Base-by-base conservation (phyloP, 225 moss, liverwort and hornwort genomes). In the Anthoceros angustus region DNA sequence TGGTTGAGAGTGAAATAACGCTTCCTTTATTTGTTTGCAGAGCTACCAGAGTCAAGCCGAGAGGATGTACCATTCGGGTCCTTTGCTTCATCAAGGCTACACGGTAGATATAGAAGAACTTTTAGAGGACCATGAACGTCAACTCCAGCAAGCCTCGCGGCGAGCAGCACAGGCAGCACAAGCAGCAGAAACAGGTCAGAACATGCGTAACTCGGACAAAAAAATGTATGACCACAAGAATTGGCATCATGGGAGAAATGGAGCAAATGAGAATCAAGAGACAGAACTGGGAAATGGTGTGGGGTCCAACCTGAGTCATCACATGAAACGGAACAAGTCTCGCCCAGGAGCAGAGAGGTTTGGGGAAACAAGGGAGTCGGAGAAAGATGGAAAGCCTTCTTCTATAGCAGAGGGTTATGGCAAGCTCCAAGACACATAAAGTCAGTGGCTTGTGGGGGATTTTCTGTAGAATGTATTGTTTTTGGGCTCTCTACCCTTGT, bases 21-120 rank as follows among this genome's bases (percentile, higher is more conserved):
- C 23, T 24, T 39, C 7, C 32, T 64, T 64, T 5, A n/a, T 76
- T 74, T 80, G 72, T 76, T 70, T 84, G 81, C 98, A 98, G 98
- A 91, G 88, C 78, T 72, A 78, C 64, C 79, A 83, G 75, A 84
- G 78, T 73, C 85, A 92, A 75, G 72, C 82, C 81, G 91, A 91
- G 73, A 92, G 98, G 78, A 81, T 89, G 85, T 98, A 84, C 69
- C 87, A 98, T 78, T 98, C 98, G 67, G 98, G 98, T 70, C 98
- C 98, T 74, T 85, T 98, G 75, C 92, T 98, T 74, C 98, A 82
- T 80, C 84, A 87, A 78, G 98, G 98, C 63, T 87, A 87, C 75
- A 81, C 89, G 82, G 84, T 89, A 84, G 98, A 98, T 89, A 89
- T 89, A 82, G 95, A 98, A 67, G 86, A 86, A 68, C 77, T 86